Percentiles rank a stretch among this genome's conserved stretches.
Evolutionary conservation across 1,139 yeast genomes (phyloP).

Genomic region (Saccharomyces uvarum): DNA sequence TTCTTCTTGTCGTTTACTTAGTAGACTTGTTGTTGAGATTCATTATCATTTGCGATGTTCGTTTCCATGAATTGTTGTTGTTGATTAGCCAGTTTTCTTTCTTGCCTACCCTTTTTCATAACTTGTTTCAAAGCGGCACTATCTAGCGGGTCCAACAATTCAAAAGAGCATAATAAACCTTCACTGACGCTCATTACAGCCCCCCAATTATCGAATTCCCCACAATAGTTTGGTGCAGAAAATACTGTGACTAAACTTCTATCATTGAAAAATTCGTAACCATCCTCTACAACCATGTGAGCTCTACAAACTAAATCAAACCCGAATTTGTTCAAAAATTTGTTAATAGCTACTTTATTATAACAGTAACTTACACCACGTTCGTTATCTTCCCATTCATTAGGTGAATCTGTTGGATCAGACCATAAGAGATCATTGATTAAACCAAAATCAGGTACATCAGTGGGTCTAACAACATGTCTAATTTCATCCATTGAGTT

Average conservation of each 20-base stretch:
- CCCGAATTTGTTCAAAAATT: slow-evolving; percentile 77
- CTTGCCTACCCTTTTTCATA: slow-evolving; percentile 79
- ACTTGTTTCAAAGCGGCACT: slow-evolving; percentile 88
- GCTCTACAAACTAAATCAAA: slow-evolving; percentile 95
- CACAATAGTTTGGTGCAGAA: slow-evolving; percentile 95
- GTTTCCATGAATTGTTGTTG: slow-evolving; percentile 23
- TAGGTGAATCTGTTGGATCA: slow-evolving; percentile 89
- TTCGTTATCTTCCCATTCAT: slow-evolving; percentile 98
- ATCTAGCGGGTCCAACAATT: slow-evolving; percentile 87
- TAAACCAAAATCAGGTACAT: slow-evolving; percentile 92
- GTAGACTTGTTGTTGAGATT: not conserved
- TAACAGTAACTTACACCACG: slow-evolving; percentile 96
- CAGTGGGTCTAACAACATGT: slow-evolving; percentile 88
- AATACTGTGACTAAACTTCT: slow-evolving; percentile 89
- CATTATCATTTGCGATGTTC: not conserved
- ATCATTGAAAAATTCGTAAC: slow-evolving; percentile 93
- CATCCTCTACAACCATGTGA: slow-evolving; percentile 98
- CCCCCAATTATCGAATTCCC: slow-evolving; percentile 98
- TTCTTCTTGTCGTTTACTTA: slow-evolving; percentile 6
- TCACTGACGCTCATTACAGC: slow-evolving; percentile 97
- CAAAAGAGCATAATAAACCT: slow-evolving; percentile 85
- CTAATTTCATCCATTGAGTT: slow-evolving; percentile 88
- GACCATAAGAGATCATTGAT: slow-evolving; percentile 91
- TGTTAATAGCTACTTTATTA: slow-evolving; percentile 85
- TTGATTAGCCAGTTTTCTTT: slow-evolving; percentile 51